Evolutionary conservation across 352 stramenopile genomes (phyloP), one percentile per base, ranked within the genome.

Genomic region (Phytophthora crassamura): DNA sequence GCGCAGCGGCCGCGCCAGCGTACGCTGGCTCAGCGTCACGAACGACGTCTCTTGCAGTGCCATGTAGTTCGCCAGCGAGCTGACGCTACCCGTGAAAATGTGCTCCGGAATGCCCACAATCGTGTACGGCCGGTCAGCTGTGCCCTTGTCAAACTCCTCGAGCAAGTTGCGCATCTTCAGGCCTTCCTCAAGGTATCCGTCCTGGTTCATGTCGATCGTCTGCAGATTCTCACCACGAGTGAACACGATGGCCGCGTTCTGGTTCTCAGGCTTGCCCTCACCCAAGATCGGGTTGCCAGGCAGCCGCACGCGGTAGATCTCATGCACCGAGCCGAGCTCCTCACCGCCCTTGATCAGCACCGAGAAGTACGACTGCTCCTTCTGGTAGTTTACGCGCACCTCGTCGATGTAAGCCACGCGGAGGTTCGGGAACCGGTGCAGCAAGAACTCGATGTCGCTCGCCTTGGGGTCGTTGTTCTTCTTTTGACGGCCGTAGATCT

Each of bases 161-260:
- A 99, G 84, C 73, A 98, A 84, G 72, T 99, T 99, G 51, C 97
- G 90, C 97, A 99, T 99, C 78, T 99, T 99, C 6, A 99, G 80
- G 5, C 93, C 89, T 76, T 99, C 98, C 68, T 99, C 98, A 40
- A 99, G 98, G 75, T 99, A 99, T 42, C 96, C 96, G 73, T 99
- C 95, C 72, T 99, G 98, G 78, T 99, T 99, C 98, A 99, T 99
- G 74, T 99, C 98, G 75, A 99, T 99, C 9, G 97, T 99, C 80
- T 99, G 98, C 43, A 99, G 62, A 42, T 97, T 98, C 76, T 99
- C 96, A 60, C 97, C 97, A 22, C 98, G 88, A 7, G 97, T 99
- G 74, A 99, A 99, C 57, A 99, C 98, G 63, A 99, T 97, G 4
- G 98, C 98, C 9, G 98, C 87, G 67, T 99, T 99, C 67, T 99